Evolutionary conservation across 257 asterid genomes (phyloP), one percentile per base, ranked within the genome.

Genomic region (Agastache rugosa): DNA sequence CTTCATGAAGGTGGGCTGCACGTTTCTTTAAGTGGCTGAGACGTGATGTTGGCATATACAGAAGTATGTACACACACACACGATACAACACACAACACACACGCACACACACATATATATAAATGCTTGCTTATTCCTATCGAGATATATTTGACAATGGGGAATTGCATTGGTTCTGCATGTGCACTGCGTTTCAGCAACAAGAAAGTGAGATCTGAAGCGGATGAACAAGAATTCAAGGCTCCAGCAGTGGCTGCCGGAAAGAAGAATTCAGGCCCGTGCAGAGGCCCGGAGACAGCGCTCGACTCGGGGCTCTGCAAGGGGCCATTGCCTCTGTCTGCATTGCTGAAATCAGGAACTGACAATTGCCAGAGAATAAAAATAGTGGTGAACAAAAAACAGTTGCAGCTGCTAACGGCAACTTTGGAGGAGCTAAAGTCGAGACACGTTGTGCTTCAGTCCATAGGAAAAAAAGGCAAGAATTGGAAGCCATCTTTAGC

Each of bases 401-500:
- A 91, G 76, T 51, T 86, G 78, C 80, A 83, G 85, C 54, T 79
- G 80, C 84, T 91, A 15, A 47, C 74, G n/a, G 77, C 42, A 15
- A 77, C 75, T 10, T 67, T 73, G 20, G 84, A 71, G 77, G 84
- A 79, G 79, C 54, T 83, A 3, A 79, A 68, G 8, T 23, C 61
- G 77, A 72, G 73, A 27, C 68, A 65, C 65, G n/a, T 72, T 0
- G 67, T 63, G 65, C 16, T 79, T 74, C 91, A 59, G 41, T 63
- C 74, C 1, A 22, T 41, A 8, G 17, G 60, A 47, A 69, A 44
- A 56, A 42, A 59, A 60, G 66, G 74, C 5, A 72, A 47, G 80
- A 80, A 81, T 67, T 86, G 93, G 93, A 82, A 79, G 77, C 87
- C 91, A 5, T 83, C 82, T 72, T 81, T 87, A 73, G 87, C 82